Conservation (phyloP, 2,329 filamentous ascomycete genomes). For the Moelleriella libera region DNA sequence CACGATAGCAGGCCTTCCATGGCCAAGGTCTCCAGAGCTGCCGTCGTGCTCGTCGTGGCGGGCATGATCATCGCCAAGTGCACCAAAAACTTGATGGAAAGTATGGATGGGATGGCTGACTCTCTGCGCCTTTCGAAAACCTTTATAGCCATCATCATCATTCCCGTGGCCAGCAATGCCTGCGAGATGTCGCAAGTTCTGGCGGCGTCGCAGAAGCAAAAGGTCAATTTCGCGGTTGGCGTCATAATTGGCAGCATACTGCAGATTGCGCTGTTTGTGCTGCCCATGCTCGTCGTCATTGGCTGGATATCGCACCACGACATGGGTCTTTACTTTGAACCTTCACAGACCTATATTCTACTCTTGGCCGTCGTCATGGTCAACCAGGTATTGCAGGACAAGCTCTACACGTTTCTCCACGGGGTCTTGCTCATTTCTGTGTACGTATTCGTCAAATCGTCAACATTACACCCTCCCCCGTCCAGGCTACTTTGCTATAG, state of each 20-base stretch:
- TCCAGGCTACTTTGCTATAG: neutral
- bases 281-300: constrained; percentile 5
- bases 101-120: constrained; percentile 2
- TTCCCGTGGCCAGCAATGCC: constrained; percentile 7
- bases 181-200: constrained; percentile 6
- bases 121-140: constrained; percentile 5
- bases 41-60: neutral
- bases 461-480: neutral
- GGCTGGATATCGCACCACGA: constrained; percentile 3
- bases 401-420: constrained; percentile 7
- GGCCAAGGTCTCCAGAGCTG: constrained; percentile 1
- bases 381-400: constrained; percentile 7
- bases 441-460: constrained; percentile 1
- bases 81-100: constrained; percentile 5
- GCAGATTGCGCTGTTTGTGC: constrained; percentile 7
- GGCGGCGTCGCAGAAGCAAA: constrained; percentile 5
- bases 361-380: constrained; percentile 6
- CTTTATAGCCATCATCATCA: constrained; percentile 6
- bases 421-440: constrained; percentile 6
- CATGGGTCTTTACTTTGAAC: constrained; percentile 7
- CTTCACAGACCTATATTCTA: constrained; percentile 7
- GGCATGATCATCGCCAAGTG: constrained; percentile 4
- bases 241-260: constrained; percentile 8
- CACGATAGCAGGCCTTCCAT: constrained; percentile 3
- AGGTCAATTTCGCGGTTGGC: constrained; percentile 6